Evolutionary conservation across 2,329 filamentous ascomycete species (phyloP).

Genomic region (Hypoxylon sp.): DNA sequence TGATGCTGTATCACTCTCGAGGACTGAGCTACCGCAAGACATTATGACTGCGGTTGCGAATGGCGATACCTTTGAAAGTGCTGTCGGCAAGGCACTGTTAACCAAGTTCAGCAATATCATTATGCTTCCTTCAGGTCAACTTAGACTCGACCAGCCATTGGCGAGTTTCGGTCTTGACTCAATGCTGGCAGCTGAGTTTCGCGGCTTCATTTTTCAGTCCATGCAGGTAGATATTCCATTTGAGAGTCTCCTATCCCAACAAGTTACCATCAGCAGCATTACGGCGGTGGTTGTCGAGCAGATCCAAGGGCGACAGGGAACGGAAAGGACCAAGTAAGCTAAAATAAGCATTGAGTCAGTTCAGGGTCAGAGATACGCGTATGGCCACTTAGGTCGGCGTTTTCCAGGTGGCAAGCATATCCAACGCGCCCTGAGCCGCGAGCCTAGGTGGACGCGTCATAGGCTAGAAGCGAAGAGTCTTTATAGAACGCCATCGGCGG

Average conservation of each 20-base stretch:
- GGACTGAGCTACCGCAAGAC: background rate
- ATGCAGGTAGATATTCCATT: slow-evolving; percentile 53
- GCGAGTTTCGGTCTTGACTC: slow-evolving; percentile 51
- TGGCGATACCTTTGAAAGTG: slow-evolving; percentile 41
- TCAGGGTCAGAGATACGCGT: too few species aligned
- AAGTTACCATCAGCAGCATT: too few species aligned
- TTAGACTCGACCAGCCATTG: slow-evolving; percentile 38
- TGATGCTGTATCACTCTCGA: background rate
- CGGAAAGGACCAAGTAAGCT: too few species aligned
- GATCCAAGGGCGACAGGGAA: too few species aligned
- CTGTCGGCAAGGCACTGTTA: slow-evolving; percentile 12
- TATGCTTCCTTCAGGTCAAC: slow-evolving; percentile 26
- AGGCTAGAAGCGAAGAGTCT: too few species aligned
- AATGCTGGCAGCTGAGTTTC: slow-evolving; percentile 54
- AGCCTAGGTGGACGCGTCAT: too few species aligned
- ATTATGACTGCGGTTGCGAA: slow-evolving; percentile 3
- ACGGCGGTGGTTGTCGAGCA: too few species aligned
- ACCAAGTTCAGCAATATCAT: slow-evolving; percentile 37
- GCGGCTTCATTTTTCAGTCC: slow-evolving; percentile 51
- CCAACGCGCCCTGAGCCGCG: too few species aligned
- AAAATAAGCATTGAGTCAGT: too few species aligned
- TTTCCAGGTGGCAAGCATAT: too few species aligned
- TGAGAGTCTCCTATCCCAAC: slow-evolving; percentile 36
- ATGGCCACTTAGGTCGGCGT: too few species aligned
- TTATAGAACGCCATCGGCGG: too few species aligned